phyloP scores from a whole-genome alignment of 768 basidiomycete genomes.

The Tephrocybe sp. region DNA sequence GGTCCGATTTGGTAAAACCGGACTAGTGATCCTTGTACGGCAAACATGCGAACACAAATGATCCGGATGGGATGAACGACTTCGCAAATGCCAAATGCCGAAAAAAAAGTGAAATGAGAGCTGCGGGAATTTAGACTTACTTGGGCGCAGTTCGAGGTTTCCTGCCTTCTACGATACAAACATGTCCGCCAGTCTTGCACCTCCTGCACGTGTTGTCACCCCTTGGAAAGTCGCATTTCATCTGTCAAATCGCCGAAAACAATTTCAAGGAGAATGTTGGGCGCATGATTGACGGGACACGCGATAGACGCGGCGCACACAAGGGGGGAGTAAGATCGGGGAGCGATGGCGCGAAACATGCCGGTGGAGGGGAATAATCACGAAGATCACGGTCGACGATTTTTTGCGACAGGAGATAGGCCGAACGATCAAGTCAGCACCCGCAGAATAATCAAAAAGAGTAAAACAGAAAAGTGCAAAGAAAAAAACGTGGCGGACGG shows the following conservation, averaged over 20 bases:
- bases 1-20: slow-evolving; percentile 15
- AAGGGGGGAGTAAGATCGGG: neutral
- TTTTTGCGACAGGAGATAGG: slow-evolving; percentile 15
- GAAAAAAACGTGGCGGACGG: slow-evolving; percentile 12
- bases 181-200: slow-evolving; percentile 68
- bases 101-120: slow-evolving; percentile 18
- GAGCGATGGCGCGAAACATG: slow-evolving; percentile 3
- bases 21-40: slow-evolving; percentile 9
- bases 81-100: slow-evolving; percentile 11
- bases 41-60: slow-evolving; percentile 10
- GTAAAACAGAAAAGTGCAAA: slow-evolving; percentile 6
- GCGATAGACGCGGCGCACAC: neutral
- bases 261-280: neutral
- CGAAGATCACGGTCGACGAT: slow-evolving; percentile 13
- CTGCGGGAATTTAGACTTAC: slow-evolving; percentile 46
- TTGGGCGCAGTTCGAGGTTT: slow-evolving; percentile 78
- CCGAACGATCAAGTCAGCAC: slow-evolving; percentile 13
- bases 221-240: slow-evolving; percentile 83
- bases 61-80: slow-evolving; percentile 10
- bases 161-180: slow-evolving; percentile 81
- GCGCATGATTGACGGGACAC: no score
- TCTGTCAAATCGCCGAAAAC: slow-evolving; percentile 41
- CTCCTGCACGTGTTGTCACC: slow-evolving; percentile 75
- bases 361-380: slow-evolving; percentile 9
- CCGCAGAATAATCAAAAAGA: slow-evolving; percentile 9